Percentiles rank a stretch among this genome's conserved stretches.
phyloP scores from a whole-genome alignment of 164 flowering plant species.

The Chloranthus sessilifolius region DNA sequence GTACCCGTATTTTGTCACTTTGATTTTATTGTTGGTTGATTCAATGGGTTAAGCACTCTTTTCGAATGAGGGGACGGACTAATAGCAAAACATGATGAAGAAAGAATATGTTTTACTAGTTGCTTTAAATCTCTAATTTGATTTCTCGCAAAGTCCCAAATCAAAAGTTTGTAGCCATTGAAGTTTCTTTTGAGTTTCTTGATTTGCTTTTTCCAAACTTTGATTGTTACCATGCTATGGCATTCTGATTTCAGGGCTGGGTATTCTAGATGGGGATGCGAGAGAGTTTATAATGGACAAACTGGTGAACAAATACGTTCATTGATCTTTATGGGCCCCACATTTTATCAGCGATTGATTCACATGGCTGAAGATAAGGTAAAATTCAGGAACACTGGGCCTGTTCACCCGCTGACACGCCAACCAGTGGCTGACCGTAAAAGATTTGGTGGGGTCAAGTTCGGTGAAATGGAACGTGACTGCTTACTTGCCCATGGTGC shows the following conservation, averaged over 20 bases:
- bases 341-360: conserved; percentile 80
- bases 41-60: too few species aligned
- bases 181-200: too few species aligned
- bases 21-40: too few species aligned
- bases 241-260: conserved; percentile 59
- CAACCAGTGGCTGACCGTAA: conserved; percentile 94
- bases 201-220: too few species aligned
- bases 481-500: conserved; percentile 97
- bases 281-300: conserved; percentile 71
- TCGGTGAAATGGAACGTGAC: conserved; percentile 98
- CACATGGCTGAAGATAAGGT: conserved; percentile 99
- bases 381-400: conserved; percentile 92
- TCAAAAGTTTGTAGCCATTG: too few species aligned
- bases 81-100: too few species aligned
- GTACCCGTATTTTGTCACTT: too few species aligned
- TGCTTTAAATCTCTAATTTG: too few species aligned
- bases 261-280: conserved; percentile 80
- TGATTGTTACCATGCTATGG: too few species aligned
- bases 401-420: conserved; percentile 93
- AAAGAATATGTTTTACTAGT: too few species aligned
- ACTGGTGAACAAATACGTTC: conserved; percentile 64
- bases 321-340: conserved; percentile 77
- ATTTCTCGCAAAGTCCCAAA: too few species aligned
- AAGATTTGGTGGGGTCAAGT: conserved; percentile 90
- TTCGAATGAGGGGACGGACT: too few species aligned